Conservation (phyloP, 148 eudicot genomes). For the Spergularia marina region DNA sequence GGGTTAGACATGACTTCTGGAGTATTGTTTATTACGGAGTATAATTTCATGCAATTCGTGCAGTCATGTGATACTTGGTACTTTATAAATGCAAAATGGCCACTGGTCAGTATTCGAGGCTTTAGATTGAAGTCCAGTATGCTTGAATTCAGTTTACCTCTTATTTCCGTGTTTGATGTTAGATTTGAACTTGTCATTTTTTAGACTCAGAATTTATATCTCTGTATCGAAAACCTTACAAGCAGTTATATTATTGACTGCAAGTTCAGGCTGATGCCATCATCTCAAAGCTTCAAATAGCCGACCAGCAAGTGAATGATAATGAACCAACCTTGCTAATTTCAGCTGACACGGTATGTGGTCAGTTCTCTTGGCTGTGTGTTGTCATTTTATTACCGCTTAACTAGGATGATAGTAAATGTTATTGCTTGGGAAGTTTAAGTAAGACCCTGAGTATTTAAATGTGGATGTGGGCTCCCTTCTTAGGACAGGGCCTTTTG, state of each 20-base stretch:
- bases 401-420: neutral
- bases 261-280: conserved; percentile 76
- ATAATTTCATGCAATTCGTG: neutral
- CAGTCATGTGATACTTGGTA: too few species aligned
- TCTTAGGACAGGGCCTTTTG: neutral
- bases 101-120: neutral
- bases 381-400: neutral
- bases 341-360: conserved; percentile 76
- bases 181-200: neutral
- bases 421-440: neutral
- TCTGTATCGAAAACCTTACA: neutral
- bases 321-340: conserved; percentile 57
- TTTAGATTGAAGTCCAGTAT: too few species aligned
- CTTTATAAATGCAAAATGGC: neutral
- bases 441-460: neutral
- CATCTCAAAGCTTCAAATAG: conserved; percentile 55
- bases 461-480: neutral
- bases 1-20: neutral
- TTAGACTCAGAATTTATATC: neutral
- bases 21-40: too few species aligned
- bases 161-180: neutral
- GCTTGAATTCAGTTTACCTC: too few species aligned
- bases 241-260: conserved; percentile 2
- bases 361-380: conserved; percentile 21
- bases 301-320: conserved; percentile 54